These are phyloP conservation scores for Collybia nuda DNA, from an alignment of 768 basidiomycete species.

Conservation along the genomic window DNA sequence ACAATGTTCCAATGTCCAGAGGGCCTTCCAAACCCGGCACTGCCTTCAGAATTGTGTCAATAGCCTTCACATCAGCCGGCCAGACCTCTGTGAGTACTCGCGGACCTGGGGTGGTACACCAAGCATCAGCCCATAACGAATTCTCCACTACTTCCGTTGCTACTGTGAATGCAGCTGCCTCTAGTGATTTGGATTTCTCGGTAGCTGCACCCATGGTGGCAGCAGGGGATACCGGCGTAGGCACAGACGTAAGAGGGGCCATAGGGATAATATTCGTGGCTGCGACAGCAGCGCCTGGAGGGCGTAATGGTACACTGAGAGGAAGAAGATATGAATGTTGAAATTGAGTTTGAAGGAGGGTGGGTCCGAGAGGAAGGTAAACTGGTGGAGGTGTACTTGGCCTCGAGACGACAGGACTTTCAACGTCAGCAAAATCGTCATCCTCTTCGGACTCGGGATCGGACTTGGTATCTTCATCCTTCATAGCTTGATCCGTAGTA, in stretches of 20 bases:
- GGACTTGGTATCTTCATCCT: constrained; percentile 26
- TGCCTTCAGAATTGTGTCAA: constrained; percentile 39
- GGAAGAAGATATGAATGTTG: constrained; percentile 63
- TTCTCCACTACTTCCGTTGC: constrained; percentile 77
- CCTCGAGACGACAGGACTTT: constrained; percentile 41
- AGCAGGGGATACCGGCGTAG: constrained; percentile 85
- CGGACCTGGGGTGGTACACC: constrained; percentile 42
- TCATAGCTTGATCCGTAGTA: constrained; percentile 12
- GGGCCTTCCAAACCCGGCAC: constrained; percentile 38
- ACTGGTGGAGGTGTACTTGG: constrained; percentile 70
- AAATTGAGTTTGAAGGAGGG: constrained; percentile 68
- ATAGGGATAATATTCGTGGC: constrained; percentile 41
- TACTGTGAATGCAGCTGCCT: constrained; percentile 62
- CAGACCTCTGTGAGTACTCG: constrained; percentile 42
- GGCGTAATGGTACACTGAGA: constrained; percentile 57
- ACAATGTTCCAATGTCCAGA: constrained; percentile 43
- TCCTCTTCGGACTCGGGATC: constrained; percentile 33
- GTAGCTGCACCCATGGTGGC: constrained; percentile 61
- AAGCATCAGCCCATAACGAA: constrained; percentile 63
- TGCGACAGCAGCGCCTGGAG: constrained; percentile 52
- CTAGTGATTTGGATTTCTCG: constrained; percentile 67
- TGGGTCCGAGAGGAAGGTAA: constrained; percentile 71
- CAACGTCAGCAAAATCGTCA: constrained; percentile 35
- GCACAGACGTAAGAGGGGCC: constrained; percentile 46
- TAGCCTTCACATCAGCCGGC: constrained; percentile 54